Evolutionary conservation across 2,329 filamentous ascomycete species (phyloP).

Genomic region (Dactylellina leptospora): DNA sequence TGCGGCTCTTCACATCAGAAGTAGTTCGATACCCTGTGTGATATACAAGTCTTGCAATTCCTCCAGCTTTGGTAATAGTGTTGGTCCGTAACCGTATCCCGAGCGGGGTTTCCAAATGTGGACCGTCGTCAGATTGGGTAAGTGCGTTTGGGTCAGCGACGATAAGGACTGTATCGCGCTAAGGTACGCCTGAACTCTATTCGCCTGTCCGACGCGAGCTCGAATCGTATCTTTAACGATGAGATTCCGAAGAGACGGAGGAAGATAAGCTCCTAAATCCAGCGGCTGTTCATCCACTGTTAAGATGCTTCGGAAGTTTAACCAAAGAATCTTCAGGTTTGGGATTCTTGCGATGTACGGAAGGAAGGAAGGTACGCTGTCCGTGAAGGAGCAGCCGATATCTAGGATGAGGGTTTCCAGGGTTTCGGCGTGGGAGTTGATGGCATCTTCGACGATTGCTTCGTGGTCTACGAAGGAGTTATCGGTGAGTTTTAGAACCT

Average conservation of each 20-base stretch:
- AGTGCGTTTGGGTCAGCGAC: slow-evolving; percentile 12
- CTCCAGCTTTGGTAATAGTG: slow-evolving; percentile 28
- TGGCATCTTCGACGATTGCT: slow-evolving; percentile 40
- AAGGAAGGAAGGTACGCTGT: slow-evolving; percentile 35
- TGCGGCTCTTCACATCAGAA: slow-evolving; percentile 22
- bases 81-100: not conserved
- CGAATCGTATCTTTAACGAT: slow-evolving; percentile 36
- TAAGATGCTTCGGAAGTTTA: slow-evolving; percentile 37
- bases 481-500: slow-evolving; percentile 46
- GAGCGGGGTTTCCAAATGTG: slow-evolving; percentile 43
- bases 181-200: slow-evolving; percentile 12
- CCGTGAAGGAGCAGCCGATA: slow-evolving; percentile 29
- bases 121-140: slow-evolving; percentile 28
- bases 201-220: slow-evolving; percentile 18
- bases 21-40: slow-evolving; percentile 24
- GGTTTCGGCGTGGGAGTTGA: slow-evolving; percentile 30
- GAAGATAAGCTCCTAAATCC: slow-evolving; percentile 38
- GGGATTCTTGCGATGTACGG: slow-evolving; percentile 27
- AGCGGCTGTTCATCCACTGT: slow-evolving; percentile 25
- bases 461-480: slow-evolving; percentile 32
- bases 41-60: slow-evolving; percentile 30
- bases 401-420: slow-evolving; percentile 41
- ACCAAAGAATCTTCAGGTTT: slow-evolving; percentile 43
- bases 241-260: slow-evolving; percentile 24
- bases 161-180: slow-evolving; percentile 37